Evolutionary conservation across 768 basidiomycete species (phyloP).

Genomic region (Russula virescens): DNA sequence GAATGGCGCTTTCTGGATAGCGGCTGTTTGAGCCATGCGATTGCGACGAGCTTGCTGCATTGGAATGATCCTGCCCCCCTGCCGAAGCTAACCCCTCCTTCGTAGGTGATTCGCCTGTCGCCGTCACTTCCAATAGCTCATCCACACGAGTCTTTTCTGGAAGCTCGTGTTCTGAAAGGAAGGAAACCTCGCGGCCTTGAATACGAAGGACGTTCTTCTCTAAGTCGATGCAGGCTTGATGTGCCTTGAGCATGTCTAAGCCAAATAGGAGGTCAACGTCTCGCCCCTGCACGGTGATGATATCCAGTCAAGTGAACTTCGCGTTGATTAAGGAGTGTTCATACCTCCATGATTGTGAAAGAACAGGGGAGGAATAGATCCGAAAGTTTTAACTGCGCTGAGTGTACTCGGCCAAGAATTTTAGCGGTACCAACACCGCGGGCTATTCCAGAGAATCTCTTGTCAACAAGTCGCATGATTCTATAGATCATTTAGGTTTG

Average conservation of each 20-base stretch:
- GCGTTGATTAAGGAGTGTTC: slow-evolving; percentile 17
- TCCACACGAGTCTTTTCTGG: slow-evolving; percentile 67
- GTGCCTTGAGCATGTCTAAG: slow-evolving; percentile 98
- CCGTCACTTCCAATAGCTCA: slow-evolving; percentile 27
- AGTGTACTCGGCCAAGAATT: slow-evolving; percentile 92
- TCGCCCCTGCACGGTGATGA: slow-evolving; percentile 54
- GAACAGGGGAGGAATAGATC: slow-evolving; percentile 84
- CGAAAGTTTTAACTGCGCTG: slow-evolving; percentile 82
- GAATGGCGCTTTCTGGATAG: slow-evolving; percentile 58
- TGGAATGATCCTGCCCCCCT: slow-evolving; percentile 47
- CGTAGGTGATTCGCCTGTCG: not conserved
- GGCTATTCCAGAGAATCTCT: slow-evolving; percentile 82
- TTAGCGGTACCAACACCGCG: slow-evolving; percentile 91
- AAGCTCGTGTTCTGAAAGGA: slow-evolving; percentile 91
- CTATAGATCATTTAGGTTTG: slow-evolving; percentile 34
- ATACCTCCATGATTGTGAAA: slow-evolving; percentile 92
- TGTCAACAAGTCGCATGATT: slow-evolving; percentile 91
- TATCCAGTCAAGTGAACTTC: not conserved
- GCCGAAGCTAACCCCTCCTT: slow-evolving; percentile 56
- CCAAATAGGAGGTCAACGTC: slow-evolving; percentile 95
- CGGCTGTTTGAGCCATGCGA: slow-evolving; percentile 21
- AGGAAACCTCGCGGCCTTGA: slow-evolving; percentile 80
- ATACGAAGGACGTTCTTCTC: slow-evolving; percentile 88
- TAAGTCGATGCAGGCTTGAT: slow-evolving; percentile 95
- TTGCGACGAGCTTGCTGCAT: slow-evolving; percentile 31